Conservation (phyloP, 768 basidiomycete species). For the Leccinum olivaceopallidum region DNA sequence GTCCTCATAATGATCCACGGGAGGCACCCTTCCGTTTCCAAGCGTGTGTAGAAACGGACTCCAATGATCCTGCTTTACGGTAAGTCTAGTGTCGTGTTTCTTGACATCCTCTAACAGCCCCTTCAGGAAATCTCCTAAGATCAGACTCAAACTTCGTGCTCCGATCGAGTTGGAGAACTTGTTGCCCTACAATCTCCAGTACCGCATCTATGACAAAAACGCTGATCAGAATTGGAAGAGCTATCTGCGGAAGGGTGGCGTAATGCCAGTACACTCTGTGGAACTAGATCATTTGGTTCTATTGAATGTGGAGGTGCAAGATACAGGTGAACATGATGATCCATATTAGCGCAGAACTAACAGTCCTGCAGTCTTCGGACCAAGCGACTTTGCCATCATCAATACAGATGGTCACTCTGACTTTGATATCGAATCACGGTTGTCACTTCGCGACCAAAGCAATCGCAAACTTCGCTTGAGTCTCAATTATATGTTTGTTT, state of each 20-base stretch:
- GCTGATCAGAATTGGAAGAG: conserved; percentile 93
- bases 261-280: conserved; percentile 96
- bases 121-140: conserved; percentile 77
- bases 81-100: conserved; percentile 31
- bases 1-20: conserved; percentile 74
- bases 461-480: conserved; percentile 78
- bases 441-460: conserved; percentile 70
- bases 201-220: conserved; percentile 96
- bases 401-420: conserved; percentile 91
- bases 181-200: conserved; percentile 90
- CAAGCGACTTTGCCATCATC: conserved; percentile 71
- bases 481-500: conserved; percentile 83
- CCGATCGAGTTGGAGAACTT: conserved; percentile 96
- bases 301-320: conserved; percentile 87
- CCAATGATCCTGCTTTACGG: conserved; percentile 55
- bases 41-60: conserved; percentile 81
- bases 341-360: conserved; percentile 3
- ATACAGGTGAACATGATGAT: conserved; percentile 61
- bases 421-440: conserved; percentile 74
- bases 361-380: conserved; percentile 67
- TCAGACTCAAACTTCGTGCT: conserved; percentile 83
- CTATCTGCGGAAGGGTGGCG: conserved; percentile 88
- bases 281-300: conserved; percentile 88
- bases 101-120: conserved; percentile 5
- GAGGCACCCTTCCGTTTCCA: conserved; percentile 96